Evolutionary conservation across 2,329 filamentous ascomycete genomes (phyloP), one percentile per base, ranked within the genome.

Genomic region (Colletotrichum eremochloae): DNA sequence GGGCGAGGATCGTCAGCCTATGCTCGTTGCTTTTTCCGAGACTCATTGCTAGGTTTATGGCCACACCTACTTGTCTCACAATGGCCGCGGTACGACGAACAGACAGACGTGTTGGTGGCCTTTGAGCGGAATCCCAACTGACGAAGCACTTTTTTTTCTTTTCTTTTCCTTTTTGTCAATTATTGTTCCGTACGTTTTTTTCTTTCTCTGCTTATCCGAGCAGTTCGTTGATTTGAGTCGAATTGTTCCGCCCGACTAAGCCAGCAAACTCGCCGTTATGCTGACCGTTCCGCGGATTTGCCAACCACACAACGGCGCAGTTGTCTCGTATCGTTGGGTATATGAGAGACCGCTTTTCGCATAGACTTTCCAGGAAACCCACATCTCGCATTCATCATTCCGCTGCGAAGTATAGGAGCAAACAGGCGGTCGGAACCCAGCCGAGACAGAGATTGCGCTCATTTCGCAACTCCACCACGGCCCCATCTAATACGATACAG

Each of bases 401-500:
- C 18, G 55, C 7, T 15, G 18, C 29, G 36, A 20, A 24, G 33
- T 36, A 9, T 15, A n/a, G 7, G 14, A 18, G 5, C 38, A 12
- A 31, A 55, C 52, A 36, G 20, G 14, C 7, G 2, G 18, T n/a
- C 20, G 55, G n/a, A 2, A 20, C 18, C 31, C 60, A 11, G 46
- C 14, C n/a, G n/a, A 24, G 5, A 14, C 15, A 7, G 24, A 20
- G 20, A 52, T 63, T 31, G 4, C 15, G 42, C 46, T 53, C 52
- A 69, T 38, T 38, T 20, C 53, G 40, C 38, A 63, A 44, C 60
- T 72, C 66, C 70, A 70, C 67, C n/a, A 12, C 0, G 36, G 33
- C 60, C n/a, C 48, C 53, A 60, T 20, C 18, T 4, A 31, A 18
- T 44, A 38, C 15, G 20, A 7, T 7, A 14, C 0, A 2, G 1